These are phyloP conservation scores for Eucalyptus regnans DNA, from an alignment of 345 rosid species.

Conservation along the genomic window DNA sequence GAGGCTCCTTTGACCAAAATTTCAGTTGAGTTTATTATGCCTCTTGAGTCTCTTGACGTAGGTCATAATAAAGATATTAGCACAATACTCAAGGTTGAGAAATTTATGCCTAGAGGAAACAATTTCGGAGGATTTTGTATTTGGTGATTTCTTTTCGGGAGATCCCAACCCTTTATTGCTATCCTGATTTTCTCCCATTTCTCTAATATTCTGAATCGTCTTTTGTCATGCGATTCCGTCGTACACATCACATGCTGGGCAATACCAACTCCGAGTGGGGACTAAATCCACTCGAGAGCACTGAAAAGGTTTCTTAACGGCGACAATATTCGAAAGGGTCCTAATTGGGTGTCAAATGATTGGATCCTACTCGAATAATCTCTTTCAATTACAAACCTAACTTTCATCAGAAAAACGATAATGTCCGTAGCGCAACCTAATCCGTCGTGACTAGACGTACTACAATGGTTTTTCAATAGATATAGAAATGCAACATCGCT, in stretches of 20 bases:
- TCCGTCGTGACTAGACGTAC: not conserved
- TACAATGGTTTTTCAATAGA: not conserved
- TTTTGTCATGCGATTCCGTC: too few relatives aligned
- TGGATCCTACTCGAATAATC: too few relatives aligned
- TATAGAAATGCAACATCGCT: accelerated
- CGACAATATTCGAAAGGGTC: too few relatives aligned
- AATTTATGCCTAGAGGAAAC: not conserved
- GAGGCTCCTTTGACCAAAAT: not conserved
- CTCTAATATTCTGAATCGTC: too few relatives aligned
- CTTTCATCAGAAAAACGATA: too few relatives aligned
- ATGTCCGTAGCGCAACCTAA: too few relatives aligned
- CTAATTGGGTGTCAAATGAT: too few relatives aligned
- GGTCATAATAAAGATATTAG: not conserved
- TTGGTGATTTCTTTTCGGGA: not conserved
- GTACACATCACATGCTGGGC: too few relatives aligned
- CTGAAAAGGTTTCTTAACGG: too few relatives aligned
- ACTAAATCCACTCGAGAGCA: too few relatives aligned
- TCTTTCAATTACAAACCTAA: too few relatives aligned
- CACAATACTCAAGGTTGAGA: not conserved
- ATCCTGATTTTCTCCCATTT: not conserved
- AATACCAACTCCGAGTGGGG: too few relatives aligned
- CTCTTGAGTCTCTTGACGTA: not conserved
- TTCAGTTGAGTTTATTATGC: not conserved
- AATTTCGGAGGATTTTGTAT: not conserved
- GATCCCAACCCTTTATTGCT: not conserved